These are phyloP conservation scores for Skeletonema marinoi DNA, from an alignment of 108 stramenopile genomes.

Conservation along the genomic window DNA sequence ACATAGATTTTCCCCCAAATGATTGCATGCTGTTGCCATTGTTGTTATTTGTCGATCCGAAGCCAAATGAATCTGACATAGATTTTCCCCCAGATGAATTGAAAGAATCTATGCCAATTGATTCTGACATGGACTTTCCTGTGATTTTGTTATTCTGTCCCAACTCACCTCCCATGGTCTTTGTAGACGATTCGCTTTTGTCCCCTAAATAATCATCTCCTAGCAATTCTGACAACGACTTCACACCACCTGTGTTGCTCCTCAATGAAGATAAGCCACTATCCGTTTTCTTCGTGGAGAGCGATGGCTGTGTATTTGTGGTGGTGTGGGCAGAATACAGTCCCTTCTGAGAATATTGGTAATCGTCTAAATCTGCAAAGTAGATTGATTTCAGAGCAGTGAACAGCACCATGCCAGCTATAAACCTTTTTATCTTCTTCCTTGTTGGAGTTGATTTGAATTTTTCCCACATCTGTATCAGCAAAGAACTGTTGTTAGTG, in stretches of 20 bases:
- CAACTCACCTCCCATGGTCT: not conserved
- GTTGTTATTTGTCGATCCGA: not conserved
- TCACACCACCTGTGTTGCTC: not conserved
- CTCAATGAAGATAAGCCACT: not conserved
- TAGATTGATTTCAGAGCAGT: slow-evolving; percentile 26
- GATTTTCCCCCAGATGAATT: not conserved
- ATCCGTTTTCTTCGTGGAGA: slow-evolving; percentile 4
- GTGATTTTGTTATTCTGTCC: not conserved
- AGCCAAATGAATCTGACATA: too few relatives aligned
- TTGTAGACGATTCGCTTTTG: not conserved
- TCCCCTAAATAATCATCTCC: not conserved
- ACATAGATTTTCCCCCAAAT: not conserved
- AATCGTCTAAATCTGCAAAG: slow-evolving; percentile 26
- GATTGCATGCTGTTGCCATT: not conserved
- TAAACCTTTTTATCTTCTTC: slow-evolving; percentile 19
- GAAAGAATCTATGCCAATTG: not conserved
- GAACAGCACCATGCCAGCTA: slow-evolving; percentile 11
- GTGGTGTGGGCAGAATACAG: not conserved
- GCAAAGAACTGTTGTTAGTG: not conserved
- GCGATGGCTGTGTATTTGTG: not conserved
- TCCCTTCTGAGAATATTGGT: slow-evolving; percentile 4
- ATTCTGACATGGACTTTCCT: not conserved
- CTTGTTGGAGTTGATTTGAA: slow-evolving; percentile 8
- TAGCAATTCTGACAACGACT: not conserved
- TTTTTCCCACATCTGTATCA: slow-evolving; percentile 4